Percentiles rank a stretch among this genome's conserved stretches.
Conservation (phyloP, 1,284 basidiomycete genomes). For the Sporisorium scitamineum region DNA sequence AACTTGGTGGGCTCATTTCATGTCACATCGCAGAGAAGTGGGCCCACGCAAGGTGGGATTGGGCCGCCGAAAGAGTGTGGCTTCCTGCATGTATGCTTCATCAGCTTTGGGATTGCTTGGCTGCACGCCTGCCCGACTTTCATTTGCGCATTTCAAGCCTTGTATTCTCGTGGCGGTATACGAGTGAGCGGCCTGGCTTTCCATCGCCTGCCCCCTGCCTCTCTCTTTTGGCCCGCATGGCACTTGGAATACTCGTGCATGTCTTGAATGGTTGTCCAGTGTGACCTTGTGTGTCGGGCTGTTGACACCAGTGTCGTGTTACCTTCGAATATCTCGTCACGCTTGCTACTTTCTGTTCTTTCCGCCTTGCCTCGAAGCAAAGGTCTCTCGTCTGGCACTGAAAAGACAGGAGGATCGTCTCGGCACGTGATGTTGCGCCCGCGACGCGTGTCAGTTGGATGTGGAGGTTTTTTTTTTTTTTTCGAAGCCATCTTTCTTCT, state of each 20-base stretch:
- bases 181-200: background rate
- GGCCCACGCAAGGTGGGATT: too few species aligned
- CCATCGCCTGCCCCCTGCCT: too few species aligned
- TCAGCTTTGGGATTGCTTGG: background rate
- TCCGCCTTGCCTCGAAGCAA: background rate
- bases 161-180: background rate
- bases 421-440: constrained; percentile 36
- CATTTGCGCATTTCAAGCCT: background rate
- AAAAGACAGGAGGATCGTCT: background rate
- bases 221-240: background rate
- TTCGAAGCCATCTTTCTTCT: constrained; percentile 17
- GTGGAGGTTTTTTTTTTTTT: constrained; percentile 36
- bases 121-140: background rate
- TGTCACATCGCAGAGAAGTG: background rate
- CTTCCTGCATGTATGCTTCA: too few species aligned
- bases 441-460: constrained; percentile 37
- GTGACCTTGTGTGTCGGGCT: too few species aligned
- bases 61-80: too few species aligned
- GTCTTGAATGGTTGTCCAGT: too few species aligned
- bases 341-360: background rate
- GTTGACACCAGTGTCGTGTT: background rate
- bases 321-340: background rate
- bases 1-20: too few species aligned
- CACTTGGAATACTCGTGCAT: background rate
- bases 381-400: background rate